These are phyloP conservation scores for Exophiala bonariae DNA, from an alignment of 2,329 filamentous ascomycete species.

Conservation along the genomic window DNA sequence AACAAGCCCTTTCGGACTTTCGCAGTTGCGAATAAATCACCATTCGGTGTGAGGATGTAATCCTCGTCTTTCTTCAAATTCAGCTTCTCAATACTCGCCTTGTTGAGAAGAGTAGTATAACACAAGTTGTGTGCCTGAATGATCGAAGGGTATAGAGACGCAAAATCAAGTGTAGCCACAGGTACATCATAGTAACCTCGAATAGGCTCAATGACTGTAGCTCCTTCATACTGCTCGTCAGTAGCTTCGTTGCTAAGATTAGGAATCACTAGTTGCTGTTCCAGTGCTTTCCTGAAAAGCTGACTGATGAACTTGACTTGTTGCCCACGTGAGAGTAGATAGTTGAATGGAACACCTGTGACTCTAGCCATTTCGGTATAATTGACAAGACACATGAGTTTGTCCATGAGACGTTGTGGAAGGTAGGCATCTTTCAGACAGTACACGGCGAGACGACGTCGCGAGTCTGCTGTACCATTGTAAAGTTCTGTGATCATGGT, in stretches of 20 bases:
- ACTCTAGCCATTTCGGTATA: constrained; percentile 99
- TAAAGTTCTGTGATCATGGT: constrained; percentile 99
- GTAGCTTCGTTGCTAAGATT: constrained; percentile 70
- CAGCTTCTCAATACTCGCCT: constrained; percentile 72
- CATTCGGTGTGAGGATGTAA: constrained; percentile 94
- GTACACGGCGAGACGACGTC: constrained; percentile 88
- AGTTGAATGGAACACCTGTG: constrained; percentile 97
- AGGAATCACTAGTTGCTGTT: constrained; percentile 91
- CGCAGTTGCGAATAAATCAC: constrained; percentile 84
- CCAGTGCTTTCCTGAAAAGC: constrained; percentile 88
- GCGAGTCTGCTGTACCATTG: constrained; percentile 91
- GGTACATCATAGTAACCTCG: constrained; percentile 94
- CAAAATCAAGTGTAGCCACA: constrained; percentile 96
- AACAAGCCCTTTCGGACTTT: constrained; percentile 90
- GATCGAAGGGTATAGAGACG: constrained; percentile 96
- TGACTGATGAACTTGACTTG: constrained; percentile 98
- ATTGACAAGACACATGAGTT: constrained; percentile 96
- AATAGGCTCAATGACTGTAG: constrained; percentile 94
- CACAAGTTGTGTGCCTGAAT: constrained; percentile 98
- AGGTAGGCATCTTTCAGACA: constrained; percentile 97
- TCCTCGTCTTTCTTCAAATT: constrained; percentile 83
- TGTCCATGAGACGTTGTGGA: constrained; percentile 92
- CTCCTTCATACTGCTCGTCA: constrained; percentile 94
- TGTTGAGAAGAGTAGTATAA: constrained; percentile 89
- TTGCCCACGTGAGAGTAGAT: constrained; percentile 84